phyloP scores from a whole-genome alignment of 768 basidiomycete genomes.

The Pulveroboletus sp. region DNA sequence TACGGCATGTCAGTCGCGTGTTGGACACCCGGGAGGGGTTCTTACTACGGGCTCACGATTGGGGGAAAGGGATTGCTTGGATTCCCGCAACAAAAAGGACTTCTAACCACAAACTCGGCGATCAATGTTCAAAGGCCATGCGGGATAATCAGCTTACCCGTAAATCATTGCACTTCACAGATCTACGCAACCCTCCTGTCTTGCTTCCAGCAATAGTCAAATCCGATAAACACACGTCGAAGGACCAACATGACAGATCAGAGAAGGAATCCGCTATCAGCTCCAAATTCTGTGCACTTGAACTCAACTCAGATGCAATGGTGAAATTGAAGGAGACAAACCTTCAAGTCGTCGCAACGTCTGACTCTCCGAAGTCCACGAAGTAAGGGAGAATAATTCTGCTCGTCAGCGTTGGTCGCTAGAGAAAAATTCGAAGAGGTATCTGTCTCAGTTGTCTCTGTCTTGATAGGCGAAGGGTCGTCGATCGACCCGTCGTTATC shows the following conservation, averaged over 20 bases:
- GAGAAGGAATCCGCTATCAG: not conserved
- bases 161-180: slow-evolving; percentile 10
- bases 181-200: slow-evolving; percentile 7
- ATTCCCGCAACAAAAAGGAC: slow-evolving; percentile 1
- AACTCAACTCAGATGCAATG: not conserved
- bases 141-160: slow-evolving; percentile 4
- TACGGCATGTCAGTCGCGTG: not conserved
- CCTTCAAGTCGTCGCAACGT: slow-evolving; percentile 1
- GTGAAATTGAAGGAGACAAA: not conserved
- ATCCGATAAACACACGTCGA: not conserved
- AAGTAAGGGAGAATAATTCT: not conserved
- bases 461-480: slow-evolving; percentile 4
- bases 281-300: not conserved
- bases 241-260: slow-evolving; percentile 1
- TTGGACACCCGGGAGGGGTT: not conserved
- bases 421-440: slow-evolving; percentile 9
- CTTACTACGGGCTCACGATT: not conserved
- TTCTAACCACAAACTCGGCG: not conserved
- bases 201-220: not conserved
- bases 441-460: not conserved
- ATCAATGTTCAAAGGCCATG: not conserved
- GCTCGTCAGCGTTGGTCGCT: not conserved
- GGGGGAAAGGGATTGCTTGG: not conserved
- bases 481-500: not conserved
- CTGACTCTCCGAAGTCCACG: slow-evolving; percentile 6